Conservation (phyloP, 768 basidiomycete species). For the Leccinum broughii region DNA sequence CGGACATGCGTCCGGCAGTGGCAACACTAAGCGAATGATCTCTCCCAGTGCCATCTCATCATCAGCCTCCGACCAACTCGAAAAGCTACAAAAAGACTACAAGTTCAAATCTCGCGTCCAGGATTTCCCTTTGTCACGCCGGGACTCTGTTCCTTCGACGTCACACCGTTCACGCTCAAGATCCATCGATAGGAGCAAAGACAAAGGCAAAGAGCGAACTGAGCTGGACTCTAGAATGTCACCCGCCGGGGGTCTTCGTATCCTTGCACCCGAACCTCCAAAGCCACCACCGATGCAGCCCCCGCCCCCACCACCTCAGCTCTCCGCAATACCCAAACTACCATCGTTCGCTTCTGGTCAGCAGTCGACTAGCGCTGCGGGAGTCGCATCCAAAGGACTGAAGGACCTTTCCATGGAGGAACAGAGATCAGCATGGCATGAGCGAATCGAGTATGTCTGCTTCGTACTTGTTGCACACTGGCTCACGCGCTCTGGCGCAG, state of each 20-base stretch:
- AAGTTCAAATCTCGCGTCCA: background rate
- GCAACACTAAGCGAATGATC: slow-evolving; percentile 13
- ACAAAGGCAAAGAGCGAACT: slow-evolving; percentile 5
- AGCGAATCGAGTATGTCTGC: slow-evolving; percentile 40
- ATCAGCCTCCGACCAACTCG: slow-evolving; percentile 27
- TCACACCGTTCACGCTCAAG: slow-evolving; percentile 11
- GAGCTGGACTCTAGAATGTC: slow-evolving; percentile 1
- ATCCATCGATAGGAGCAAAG: slow-evolving; percentile 15
- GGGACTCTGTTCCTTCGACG: slow-evolving; percentile 9
- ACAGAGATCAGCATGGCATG: slow-evolving; percentile 39
- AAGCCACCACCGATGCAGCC: slow-evolving; percentile 22
- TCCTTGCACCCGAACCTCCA: slow-evolving; percentile 10
- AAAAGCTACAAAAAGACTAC: slow-evolving; percentile 21
- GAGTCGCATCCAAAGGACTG: slow-evolving; percentile 2
- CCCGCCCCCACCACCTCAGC: slow-evolving; percentile 16
- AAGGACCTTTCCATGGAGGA: slow-evolving; percentile 37
- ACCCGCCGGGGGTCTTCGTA: background rate
- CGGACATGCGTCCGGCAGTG: slow-evolving; percentile 12
- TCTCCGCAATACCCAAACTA: slow-evolving; percentile 20
- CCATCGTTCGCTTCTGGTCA: slow-evolving; percentile 23
- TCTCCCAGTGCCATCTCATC: slow-evolving; percentile 28
- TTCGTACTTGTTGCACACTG: background rate
- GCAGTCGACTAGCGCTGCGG: slow-evolving; percentile 2
- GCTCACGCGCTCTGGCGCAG: slow-evolving; percentile 24
- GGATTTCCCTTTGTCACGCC: slow-evolving; percentile 4